phyloP scores from a whole-genome alignment of 2,329 filamentous ascomycete genomes.

The Claviceps spartinae region DNA sequence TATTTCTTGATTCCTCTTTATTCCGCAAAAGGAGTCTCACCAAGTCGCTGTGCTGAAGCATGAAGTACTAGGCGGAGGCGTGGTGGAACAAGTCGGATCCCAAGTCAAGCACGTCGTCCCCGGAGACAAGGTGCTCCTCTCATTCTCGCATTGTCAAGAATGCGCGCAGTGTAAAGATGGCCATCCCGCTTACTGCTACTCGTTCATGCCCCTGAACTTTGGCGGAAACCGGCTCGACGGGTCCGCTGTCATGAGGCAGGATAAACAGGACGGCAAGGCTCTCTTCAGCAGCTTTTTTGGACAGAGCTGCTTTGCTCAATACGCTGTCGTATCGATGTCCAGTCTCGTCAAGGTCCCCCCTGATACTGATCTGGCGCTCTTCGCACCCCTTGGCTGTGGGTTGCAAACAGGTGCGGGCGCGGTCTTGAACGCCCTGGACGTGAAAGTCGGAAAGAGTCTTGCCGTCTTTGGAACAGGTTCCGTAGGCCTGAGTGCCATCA shows the following conservation, averaged over 20 bases:
- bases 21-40: not conserved
- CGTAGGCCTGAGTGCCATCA: not conserved
- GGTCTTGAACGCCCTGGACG: slow-evolving; percentile 17
- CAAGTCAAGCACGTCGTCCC: not conserved
- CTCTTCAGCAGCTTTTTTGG: slow-evolving; percentile 18
- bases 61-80: not conserved
- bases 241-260: not conserved
- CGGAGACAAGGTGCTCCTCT: not conserved
- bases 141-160: not conserved
- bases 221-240: not conserved
- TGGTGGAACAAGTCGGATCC: not conserved
- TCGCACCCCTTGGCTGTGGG: slow-evolving; percentile 22
- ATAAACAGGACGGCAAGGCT: not conserved
- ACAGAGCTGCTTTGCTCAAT: slow-evolving; percentile 19
- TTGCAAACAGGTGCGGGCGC: slow-evolving; percentile 22
- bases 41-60: not conserved
- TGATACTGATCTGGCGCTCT: slow-evolving; percentile 15
- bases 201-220: not conserved
- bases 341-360: slow-evolving; percentile 15
- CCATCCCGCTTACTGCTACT: not conserved
- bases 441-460: slow-evolving; percentile 13
- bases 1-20: no score
- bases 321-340: slow-evolving; percentile 16
- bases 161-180: not conserved
- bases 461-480: slow-evolving; percentile 14